phyloP scores from a whole-genome alignment of 441 rosid species.

The Erodium texanum region DNA sequence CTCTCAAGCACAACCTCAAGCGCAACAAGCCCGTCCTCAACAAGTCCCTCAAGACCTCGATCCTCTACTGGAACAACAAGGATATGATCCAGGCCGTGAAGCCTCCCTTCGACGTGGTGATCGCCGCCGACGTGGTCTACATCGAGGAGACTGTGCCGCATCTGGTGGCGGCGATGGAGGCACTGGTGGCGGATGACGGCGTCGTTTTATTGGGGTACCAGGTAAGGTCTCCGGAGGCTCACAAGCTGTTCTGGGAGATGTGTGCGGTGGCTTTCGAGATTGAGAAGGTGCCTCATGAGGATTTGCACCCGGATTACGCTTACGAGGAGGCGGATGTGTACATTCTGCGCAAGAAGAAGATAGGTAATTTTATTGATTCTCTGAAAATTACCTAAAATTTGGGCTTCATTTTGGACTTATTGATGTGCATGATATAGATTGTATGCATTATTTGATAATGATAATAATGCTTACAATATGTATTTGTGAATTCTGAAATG shows the following conservation, averaged over 20 bases:
- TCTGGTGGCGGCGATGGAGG: constrained; percentile 56
- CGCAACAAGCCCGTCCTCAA: constrained; percentile 61
- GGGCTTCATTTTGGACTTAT: background rate
- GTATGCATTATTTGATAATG: background rate
- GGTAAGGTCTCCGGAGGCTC: constrained; percentile 76
- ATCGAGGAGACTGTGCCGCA: constrained; percentile 61
- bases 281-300: constrained; percentile 63
- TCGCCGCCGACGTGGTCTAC: constrained; percentile 86
- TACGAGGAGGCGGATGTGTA: constrained; percentile 68
- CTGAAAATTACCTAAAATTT: background rate
- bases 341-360: constrained; percentile 46
- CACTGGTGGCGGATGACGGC: constrained; percentile 59
- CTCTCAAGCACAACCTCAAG: constrained; percentile 75
- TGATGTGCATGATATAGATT: background rate
- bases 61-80: constrained; percentile 55
- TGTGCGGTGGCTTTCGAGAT: constrained; percentile 44
- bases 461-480: background rate
- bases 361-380: background rate
- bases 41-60: constrained; percentile 45
- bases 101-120: constrained; percentile 68
- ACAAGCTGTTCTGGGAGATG: constrained; percentile 60
- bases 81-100: constrained; percentile 43
- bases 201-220: constrained; percentile 68
- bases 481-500: background rate
- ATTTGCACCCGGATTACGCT: constrained; percentile 59